phyloP scores from a whole-genome alignment of 352 stramenopile genomes.

The Stephanocyclus meneghinianus region DNA sequence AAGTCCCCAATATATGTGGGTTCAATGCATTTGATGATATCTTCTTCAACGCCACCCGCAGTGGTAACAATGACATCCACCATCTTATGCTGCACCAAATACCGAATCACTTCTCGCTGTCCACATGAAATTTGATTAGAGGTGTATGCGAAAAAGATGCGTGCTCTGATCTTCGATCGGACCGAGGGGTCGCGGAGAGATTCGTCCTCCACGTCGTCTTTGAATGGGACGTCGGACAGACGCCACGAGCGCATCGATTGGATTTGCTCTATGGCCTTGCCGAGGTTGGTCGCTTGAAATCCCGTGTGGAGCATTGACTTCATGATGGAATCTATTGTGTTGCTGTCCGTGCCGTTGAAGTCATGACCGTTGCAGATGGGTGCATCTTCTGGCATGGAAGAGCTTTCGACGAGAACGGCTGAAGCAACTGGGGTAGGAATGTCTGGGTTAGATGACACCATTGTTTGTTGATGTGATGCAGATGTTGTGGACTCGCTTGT shows the following conservation, averaged over 20 bases:
- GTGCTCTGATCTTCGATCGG: constrained; percentile 65
- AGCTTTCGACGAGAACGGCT: constrained; percentile 73
- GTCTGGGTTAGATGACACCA: constrained; percentile 56
- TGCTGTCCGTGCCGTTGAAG: constrained; percentile 48
- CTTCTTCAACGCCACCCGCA: constrained; percentile 90
- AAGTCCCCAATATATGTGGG: constrained; percentile 98
- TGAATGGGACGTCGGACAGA: constrained; percentile 90
- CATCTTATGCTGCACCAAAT: constrained; percentile 97
- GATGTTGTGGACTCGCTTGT: background rate
- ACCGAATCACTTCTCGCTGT: constrained; percentile 96
- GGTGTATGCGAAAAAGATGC: constrained; percentile 99
- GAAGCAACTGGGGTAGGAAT: constrained; percentile 76
- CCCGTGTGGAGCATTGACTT: constrained; percentile 67
- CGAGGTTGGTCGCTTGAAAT: constrained; percentile 93
- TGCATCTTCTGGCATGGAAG: constrained; percentile 53
- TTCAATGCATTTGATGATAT: constrained; percentile 99
- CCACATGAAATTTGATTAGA: constrained; percentile 99
- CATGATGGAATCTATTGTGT: constrained; percentile 71
- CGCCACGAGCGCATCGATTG: constrained; percentile 98
- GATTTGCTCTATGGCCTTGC: constrained; percentile 95
- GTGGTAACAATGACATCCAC: constrained; percentile 96
- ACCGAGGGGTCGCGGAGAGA: constrained; percentile 71
- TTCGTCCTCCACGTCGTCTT: constrained; percentile 89
- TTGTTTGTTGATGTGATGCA: background rate
- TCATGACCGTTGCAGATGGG: constrained; percentile 72